Evolutionary conservation across 495 filamentous ascomycete species (phyloP), one percentile per base, ranked within the genome.

Genomic region (Penicillium paxilli): DNA sequence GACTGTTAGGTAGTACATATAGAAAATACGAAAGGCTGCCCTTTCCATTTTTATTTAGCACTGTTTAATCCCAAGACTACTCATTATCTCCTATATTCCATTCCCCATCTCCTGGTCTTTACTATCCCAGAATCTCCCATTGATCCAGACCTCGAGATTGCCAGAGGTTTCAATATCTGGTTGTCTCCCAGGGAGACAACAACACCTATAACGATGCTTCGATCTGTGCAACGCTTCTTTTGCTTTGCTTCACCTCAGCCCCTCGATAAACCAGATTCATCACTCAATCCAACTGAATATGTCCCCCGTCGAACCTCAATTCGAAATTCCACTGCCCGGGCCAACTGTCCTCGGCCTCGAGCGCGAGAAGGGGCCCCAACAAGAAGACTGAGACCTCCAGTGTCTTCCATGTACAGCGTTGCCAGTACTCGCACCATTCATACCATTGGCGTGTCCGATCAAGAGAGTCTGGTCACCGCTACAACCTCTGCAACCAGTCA

Each of bases 401-500:
- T 46, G 30, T 21, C 47, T 23, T 41, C 24, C 16, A 33, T 16
- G n/a, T 40, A 48, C 14, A 46, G 48, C 26, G 52, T 32, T 3
- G 35, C n/a, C 17, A 67, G 53, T 50, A 58, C 55, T 11, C 49
- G 45, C n/a, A 28, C 25, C n/a, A n/a, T n/a, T n/a, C n/a, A n/a
- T 23, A 37, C 53, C 20, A 57, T 48, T 3, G 47, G 11, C 42
- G 11, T 41, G 52, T 65, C 58, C 30, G 38, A 60, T 45, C 26
- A 41, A 52, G 56, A 65, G 17, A 58, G 58, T 2, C 41, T 41
- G 17, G 24, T 59, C 37, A 58, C 64, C 16, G 21, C 50, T 21
- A n/a, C 20, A 20, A 50, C 35, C 2, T 62, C 64, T 35, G 47
- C 16, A 20, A 50, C 52, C 52, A 60, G 38, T 63, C 55, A 57